A percentile compares a stretch with the other conserved stretches of the same genome.
Evolutionary conservation across 116 monocot species (phyloP).

Genomic region (Dioscorea cayenensis): DNA sequence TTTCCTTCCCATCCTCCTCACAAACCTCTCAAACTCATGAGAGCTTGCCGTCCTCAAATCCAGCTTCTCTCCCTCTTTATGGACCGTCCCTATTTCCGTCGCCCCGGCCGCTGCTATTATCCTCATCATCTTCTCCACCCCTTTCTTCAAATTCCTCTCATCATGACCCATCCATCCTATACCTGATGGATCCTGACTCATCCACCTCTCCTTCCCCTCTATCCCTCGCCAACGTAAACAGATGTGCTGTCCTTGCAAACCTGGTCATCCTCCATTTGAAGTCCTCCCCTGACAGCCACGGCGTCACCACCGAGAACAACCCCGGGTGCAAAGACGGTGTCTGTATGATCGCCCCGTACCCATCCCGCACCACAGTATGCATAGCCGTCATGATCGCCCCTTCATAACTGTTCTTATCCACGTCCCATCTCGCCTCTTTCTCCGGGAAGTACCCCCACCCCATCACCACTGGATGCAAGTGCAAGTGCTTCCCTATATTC

Average conservation of each 20-base stretch:
- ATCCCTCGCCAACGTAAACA: conserved; percentile 57
- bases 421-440: neutral
- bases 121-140: conserved; percentile 40
- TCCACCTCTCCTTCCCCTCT: conserved; percentile 30
- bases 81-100: conserved; percentile 57
- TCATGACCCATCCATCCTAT: conserved; percentile 24
- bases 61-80: conserved; percentile 28
- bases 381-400: conserved; percentile 68
- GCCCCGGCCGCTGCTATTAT: conserved; percentile 75
- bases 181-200: conserved; percentile 15
- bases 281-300: conserved; percentile 56
- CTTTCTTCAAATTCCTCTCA: conserved; percentile 30
- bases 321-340: conserved; percentile 73
- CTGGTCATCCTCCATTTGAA: conserved; percentile 45
- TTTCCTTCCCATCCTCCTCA: conserved; percentile 21
- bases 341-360: conserved; percentile 58
- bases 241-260: conserved; percentile 48
- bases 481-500: conserved; percentile 63
- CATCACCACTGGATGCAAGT: conserved; percentile 66
- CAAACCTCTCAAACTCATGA: conserved; percentile 32
- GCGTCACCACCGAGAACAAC: conserved; percentile 46
- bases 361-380: conserved; percentile 21
- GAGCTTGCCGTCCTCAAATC: conserved; percentile 22
- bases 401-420: conserved; percentile 45
- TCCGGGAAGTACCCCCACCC: conserved; percentile 65